These are phyloP conservation scores for Xylariaceae sp. DNA, from an alignment of 2,329 filamentous ascomycete genomes.

Conservation along the genomic window DNA sequence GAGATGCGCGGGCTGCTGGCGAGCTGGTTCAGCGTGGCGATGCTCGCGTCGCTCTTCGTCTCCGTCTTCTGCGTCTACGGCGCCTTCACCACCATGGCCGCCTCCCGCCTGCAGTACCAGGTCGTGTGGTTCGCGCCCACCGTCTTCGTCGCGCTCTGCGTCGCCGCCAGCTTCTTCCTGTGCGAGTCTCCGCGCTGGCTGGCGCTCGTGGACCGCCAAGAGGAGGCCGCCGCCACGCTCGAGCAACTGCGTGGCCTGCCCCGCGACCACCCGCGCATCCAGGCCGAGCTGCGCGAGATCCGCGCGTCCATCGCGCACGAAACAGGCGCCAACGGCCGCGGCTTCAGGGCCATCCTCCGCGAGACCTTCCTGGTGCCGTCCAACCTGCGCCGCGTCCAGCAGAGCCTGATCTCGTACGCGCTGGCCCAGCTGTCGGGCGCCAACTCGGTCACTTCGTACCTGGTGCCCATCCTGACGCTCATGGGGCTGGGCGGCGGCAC, in stretches of 20 bases:
- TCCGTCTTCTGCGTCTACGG: conserved; percentile 1
- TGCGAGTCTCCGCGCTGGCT: conserved; percentile 24
- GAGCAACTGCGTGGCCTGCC: conserved; percentile 24
- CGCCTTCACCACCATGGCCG: background rate
- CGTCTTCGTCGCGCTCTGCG: background rate
- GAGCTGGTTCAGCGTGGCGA: conserved; percentile 1
- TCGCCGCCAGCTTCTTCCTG: conserved; percentile 9
- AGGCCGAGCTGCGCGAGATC: conserved; percentile 15
- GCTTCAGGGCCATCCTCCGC: conserved; percentile 12
- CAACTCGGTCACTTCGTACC: conserved; percentile 35
- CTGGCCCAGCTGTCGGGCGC: conserved; percentile 37
- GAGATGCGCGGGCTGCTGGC: conserved; percentile 1
- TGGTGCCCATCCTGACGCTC: conserved; percentile 33
- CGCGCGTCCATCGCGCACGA: conserved; percentile 2
- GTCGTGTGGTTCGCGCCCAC: background rate
- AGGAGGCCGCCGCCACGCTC: conserved; percentile 22
- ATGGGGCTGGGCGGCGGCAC: conserved; percentile 25
- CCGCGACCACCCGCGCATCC: conserved; percentile 19
- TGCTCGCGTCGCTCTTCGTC: background rate
- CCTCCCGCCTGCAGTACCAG: background rate
- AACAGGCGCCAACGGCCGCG: background rate
- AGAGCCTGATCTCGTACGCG: conserved; percentile 28
- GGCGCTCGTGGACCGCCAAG: conserved; percentile 17
- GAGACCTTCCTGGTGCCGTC: conserved; percentile 29
- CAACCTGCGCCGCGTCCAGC: conserved; percentile 33